phyloP scores from a whole-genome alignment of 2,329 filamentous ascomycete genomes.

The Paraconiothyrium sp. region DNA sequence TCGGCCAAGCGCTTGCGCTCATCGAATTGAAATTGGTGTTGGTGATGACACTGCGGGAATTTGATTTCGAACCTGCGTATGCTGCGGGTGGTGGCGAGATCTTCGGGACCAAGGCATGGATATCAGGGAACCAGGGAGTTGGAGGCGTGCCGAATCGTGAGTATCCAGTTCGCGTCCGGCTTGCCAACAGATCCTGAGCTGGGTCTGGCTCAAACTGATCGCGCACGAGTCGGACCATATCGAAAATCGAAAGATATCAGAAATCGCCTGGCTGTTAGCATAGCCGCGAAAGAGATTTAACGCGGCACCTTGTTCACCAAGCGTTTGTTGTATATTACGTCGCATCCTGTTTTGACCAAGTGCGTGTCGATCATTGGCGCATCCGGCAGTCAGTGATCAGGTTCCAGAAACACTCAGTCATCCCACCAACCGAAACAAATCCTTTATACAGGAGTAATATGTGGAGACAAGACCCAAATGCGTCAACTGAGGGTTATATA shows the following conservation, averaged over 20 bases:
- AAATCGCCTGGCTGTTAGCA: not conserved
- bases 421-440: constrained; percentile 19
- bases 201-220: not conserved
- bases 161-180: constrained; percentile 2
- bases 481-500: not conserved
- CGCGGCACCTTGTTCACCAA: not conserved
- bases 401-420: constrained; percentile 13
- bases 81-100: constrained; percentile 3
- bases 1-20: constrained; percentile 42
- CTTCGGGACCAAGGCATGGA: constrained; percentile 5
- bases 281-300: not conserved
- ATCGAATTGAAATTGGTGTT: constrained; percentile 16
- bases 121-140: constrained; percentile 9
- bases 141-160: constrained; percentile 9
- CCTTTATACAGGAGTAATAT: constrained; percentile 13
- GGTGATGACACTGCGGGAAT: constrained; percentile 10
- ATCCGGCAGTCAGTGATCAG: constrained; percentile 1
- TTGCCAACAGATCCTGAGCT: constrained; percentile 5
- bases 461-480: constrained; percentile 2
- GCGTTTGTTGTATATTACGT: constrained; percentile 13
- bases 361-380: constrained; percentile 10
- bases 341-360: constrained; percentile 2
- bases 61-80: constrained; percentile 7
- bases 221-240: not conserved
- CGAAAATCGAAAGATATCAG: not conserved